Conservation (phyloP, 345 rosid species). For the Zanthoxylum bungeanum region DNA sequence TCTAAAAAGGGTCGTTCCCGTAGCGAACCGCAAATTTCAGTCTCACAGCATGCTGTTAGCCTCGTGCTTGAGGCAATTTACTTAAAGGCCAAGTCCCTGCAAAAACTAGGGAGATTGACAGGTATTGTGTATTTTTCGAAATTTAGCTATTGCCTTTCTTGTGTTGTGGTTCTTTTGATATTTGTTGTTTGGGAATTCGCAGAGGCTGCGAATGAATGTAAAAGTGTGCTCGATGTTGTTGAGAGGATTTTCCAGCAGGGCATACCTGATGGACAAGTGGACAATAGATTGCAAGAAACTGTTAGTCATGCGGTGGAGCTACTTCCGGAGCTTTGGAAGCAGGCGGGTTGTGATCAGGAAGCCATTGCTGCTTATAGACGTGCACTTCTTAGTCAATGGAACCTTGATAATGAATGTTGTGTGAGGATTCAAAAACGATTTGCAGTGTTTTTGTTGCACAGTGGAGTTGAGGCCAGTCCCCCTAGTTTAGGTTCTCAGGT, state of each 20-base stretch:
- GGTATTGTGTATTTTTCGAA: slow-evolving; percentile 37
- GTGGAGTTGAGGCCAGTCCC: slow-evolving; percentile 80
- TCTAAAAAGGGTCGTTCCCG: slow-evolving; percentile 53
- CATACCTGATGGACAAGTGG: slow-evolving; percentile 79
- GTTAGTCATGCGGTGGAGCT: slow-evolving; percentile 90
- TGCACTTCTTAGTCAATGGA: slow-evolving; percentile 87
- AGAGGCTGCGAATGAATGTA: slow-evolving; percentile 90
- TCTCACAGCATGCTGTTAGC: slow-evolving; percentile 80
- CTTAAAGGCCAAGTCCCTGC: slow-evolving; percentile 89
- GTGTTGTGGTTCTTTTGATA: slow-evolving; percentile 9
- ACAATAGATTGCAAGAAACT: slow-evolving; percentile 65
- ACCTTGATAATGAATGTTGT: slow-evolving; percentile 65
- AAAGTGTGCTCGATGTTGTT: slow-evolving; percentile 81
- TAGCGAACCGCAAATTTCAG: slow-evolving; percentile 39
- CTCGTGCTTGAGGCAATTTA: slow-evolving; percentile 87
- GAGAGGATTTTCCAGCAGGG: slow-evolving; percentile 83
- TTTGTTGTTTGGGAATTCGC: slow-evolving; percentile 22
- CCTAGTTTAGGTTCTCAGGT: slow-evolving; percentile 75
- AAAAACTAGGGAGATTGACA: slow-evolving; percentile 72
- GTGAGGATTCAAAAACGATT: slow-evolving; percentile 85
- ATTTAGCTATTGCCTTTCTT: not conserved
- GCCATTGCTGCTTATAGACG: slow-evolving; percentile 79
- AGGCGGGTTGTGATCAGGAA: slow-evolving; percentile 62
- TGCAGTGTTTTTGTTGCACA: slow-evolving; percentile 76
- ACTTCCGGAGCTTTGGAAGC: slow-evolving; percentile 84